Percentiles rank a stretch among this genome's conserved stretches.
Conservation (phyloP, 1,284 basidiomycete species). For the Sporisorium iseilematis-ciliati region DNA sequence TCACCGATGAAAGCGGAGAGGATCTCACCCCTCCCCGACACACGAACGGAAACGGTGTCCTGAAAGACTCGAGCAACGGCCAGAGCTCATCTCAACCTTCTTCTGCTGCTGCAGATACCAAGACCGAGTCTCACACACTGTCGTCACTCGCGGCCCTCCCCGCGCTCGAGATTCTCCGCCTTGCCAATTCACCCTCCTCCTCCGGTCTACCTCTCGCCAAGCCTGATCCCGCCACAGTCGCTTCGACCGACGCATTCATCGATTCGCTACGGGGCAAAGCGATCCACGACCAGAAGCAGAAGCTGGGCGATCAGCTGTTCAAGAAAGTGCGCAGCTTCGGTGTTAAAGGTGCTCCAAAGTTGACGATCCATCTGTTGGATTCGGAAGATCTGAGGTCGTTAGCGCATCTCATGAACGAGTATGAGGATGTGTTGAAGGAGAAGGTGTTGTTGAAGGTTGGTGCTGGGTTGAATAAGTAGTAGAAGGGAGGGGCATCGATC, state of each 20-base stretch:
- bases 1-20: conserved; percentile 69
- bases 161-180: conserved; percentile 75
- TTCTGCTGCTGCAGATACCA: conserved; percentile 10
- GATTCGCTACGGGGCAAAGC: conserved; percentile 78
- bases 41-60: conserved; percentile 2
- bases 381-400: conserved; percentile 84
- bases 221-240: conserved; percentile 77
- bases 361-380: conserved; percentile 81
- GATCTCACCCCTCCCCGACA: conserved; percentile 11
- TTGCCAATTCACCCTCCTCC: conserved; percentile 72
- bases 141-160: conserved; percentile 76
- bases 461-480: conserved; percentile 46
- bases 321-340: conserved; percentile 82
- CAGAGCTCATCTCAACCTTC: too few relatives aligned
- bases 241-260: conserved; percentile 82
- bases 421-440: conserved; percentile 82
- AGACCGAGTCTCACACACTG: conserved; percentile 43
- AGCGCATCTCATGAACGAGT: conserved; percentile 87
- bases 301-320: conserved; percentile 72
- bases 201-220: conserved; percentile 78
- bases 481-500: too few relatives aligned
- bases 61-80: conserved; percentile 39
- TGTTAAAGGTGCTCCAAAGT: conserved; percentile 76
- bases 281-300: conserved; percentile 80
- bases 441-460: conserved; percentile 58